Evolutionary conservation across 164 flowering plant species (phyloP).

Genomic region (Magnolia kwangsiensis): DNA sequence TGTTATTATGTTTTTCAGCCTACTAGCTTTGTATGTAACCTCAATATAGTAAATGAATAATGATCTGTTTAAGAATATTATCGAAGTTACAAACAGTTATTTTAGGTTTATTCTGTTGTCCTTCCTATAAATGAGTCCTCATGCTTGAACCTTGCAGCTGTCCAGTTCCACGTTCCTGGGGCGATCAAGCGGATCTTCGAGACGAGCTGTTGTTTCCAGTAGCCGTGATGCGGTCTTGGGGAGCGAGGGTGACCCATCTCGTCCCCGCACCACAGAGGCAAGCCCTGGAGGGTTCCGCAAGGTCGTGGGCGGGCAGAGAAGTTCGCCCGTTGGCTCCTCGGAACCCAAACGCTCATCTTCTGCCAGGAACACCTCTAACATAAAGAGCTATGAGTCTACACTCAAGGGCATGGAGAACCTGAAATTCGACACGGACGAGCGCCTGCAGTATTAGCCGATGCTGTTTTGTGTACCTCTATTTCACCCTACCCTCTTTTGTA

Average conservation of each 20-base stretch:
- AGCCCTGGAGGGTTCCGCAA: constrained; percentile 61
- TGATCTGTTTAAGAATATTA: too few relatives aligned
- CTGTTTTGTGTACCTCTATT: background rate
- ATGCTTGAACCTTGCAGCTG: constrained; percentile 38
- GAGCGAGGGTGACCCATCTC: constrained; percentile 56
- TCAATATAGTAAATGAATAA: background rate
- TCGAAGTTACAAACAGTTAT: background rate
- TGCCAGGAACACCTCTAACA: constrained; percentile 40
- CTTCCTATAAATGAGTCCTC: background rate
- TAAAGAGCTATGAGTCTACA: constrained; percentile 63
- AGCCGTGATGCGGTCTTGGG: constrained; percentile 60
- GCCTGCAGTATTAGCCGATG: constrained; percentile 38
- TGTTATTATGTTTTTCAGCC: background rate
- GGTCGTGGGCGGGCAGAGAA: constrained; percentile 53
- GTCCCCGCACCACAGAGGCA: constrained; percentile 61
- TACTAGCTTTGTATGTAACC: background rate
- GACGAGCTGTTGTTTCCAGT: constrained; percentile 66
- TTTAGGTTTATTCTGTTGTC: background rate
- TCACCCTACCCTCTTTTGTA: constrained; percentile 18
- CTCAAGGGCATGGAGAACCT: constrained; percentile 80
- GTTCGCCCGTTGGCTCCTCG: constrained; percentile 56
- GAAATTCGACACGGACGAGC: constrained; percentile 64
- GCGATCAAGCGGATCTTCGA: constrained; percentile 68
- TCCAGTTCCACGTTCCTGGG: constrained; percentile 52
- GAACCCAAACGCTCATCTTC: constrained; percentile 60